phyloP scores from a whole-genome alignment of 2,329 filamentous ascomycete species.

The Fusarium robinianum region DNA sequence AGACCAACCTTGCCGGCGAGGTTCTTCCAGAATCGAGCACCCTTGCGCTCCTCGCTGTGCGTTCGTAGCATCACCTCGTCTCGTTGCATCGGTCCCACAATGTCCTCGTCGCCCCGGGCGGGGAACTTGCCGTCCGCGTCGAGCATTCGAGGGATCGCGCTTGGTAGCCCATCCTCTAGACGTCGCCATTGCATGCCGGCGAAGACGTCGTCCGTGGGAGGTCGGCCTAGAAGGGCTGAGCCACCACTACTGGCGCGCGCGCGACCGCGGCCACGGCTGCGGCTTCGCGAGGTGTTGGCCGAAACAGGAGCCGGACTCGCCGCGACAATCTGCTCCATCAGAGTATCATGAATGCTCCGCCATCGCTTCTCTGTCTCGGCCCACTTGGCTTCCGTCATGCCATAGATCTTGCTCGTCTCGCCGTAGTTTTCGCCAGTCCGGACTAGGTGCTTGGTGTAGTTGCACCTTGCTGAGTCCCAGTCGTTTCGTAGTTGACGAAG shows the following conservation, averaged over 20 bases:
- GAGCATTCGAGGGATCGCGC: slow-evolving; percentile 69
- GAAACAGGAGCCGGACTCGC: slow-evolving; percentile 38
- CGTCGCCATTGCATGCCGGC: slow-evolving; percentile 50
- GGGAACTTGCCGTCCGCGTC: slow-evolving; percentile 85
- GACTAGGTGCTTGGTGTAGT: slow-evolving; percentile 87
- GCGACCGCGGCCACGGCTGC: slow-evolving; percentile 47
- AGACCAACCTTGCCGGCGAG: slow-evolving; percentile 52
- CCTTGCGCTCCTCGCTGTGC: slow-evolving; percentile 50
- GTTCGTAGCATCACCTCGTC: slow-evolving; percentile 57
- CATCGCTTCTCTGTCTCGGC: slow-evolving; percentile 75
- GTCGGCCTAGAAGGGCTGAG: slow-evolving; percentile 43
- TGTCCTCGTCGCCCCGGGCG: slow-evolving; percentile 84
- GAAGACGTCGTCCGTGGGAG: slow-evolving; percentile 46
- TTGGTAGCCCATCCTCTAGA: slow-evolving; percentile 61
- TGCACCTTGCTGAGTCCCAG: slow-evolving; percentile 81
- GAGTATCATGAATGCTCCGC: slow-evolving; percentile 70
- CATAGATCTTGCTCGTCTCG: slow-evolving; percentile 84
- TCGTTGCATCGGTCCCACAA: slow-evolving; percentile 87
- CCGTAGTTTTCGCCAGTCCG: slow-evolving; percentile 91
- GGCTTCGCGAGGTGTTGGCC: slow-evolving; percentile 42
- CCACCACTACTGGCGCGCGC: slow-evolving; percentile 48
- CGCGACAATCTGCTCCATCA: slow-evolving; percentile 58
- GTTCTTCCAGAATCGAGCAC: slow-evolving; percentile 53
- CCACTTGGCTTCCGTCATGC: slow-evolving; percentile 88
- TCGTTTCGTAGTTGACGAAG: slow-evolving; percentile 70